Evolutionary conservation across 331 rosid genomes (phyloP).

Genomic region (Malus hybrid): DNA sequence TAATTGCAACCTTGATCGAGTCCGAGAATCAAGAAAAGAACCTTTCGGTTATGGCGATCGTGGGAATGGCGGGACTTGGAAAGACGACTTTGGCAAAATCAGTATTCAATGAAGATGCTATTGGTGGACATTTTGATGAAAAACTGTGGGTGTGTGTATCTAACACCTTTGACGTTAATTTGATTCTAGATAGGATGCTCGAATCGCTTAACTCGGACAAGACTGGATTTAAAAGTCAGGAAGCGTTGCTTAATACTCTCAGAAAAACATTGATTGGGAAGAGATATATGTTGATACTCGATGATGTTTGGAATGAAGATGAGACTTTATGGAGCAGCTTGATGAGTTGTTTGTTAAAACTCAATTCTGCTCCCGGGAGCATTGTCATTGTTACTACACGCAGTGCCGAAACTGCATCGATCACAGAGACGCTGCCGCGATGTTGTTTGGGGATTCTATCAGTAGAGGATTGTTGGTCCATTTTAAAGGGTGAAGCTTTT

Average conservation of each 20-base stretch:
- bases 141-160: not conserved
- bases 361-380: too few relatives aligned
- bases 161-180: not conserved
- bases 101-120: not conserved
- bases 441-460: not conserved
- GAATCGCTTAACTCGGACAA: too few relatives aligned
- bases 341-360: too few relatives aligned
- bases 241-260: too few relatives aligned
- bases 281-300: too few relatives aligned
- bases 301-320: too few relatives aligned
- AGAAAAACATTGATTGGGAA: too few relatives aligned
- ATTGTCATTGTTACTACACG: too few relatives aligned
- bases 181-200: too few relatives aligned
- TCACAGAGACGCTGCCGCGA: not conserved
- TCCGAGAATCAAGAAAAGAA: not conserved
- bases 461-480: not conserved
- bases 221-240: too few relatives aligned
- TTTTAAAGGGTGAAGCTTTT: not conserved
- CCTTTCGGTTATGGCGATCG: not conserved
- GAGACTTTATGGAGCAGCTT: too few relatives aligned
- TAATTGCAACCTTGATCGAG: not conserved
- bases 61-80: not conserved
- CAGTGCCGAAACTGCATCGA: too few relatives aligned
- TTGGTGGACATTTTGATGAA: not conserved
- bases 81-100: not conserved